Percentiles rank a stretch among this genome's conserved stretches.
Conservation (phyloP, 1,139 yeast genomes). For the Saccharomyces pastorianus region DNA sequence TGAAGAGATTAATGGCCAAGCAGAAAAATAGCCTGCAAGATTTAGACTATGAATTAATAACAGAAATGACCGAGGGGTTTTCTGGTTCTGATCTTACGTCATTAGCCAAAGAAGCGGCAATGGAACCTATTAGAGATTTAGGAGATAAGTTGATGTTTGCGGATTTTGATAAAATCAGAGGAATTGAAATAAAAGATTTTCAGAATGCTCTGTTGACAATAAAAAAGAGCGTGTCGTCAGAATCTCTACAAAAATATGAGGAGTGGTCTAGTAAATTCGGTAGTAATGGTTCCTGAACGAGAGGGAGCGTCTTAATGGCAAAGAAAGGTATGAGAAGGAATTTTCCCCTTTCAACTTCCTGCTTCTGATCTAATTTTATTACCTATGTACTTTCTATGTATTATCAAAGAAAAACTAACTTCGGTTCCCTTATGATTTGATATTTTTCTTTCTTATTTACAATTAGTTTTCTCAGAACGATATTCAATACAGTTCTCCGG, state of each 20-base stretch:
- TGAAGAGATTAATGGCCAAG: slow-evolving; percentile 38
- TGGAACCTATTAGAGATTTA: slow-evolving; percentile 58
- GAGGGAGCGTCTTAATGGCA: not conserved
- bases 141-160: slow-evolving; percentile 51
- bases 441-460: not conserved
- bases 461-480: not conserved
- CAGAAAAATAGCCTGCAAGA: slow-evolving; percentile 37
- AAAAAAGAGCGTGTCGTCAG: slow-evolving; percentile 50
- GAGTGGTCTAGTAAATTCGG: slow-evolving; percentile 41
- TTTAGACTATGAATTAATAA: slow-evolving; percentile 41
- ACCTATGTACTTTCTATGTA: not conserved
- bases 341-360: too few species aligned
- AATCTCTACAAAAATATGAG: slow-evolving; percentile 45
- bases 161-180: slow-evolving; percentile 46
- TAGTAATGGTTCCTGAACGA: slow-evolving; percentile 31
- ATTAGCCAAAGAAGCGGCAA: slow-evolving; percentile 63
- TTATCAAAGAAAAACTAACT: not conserved
- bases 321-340: not conserved
- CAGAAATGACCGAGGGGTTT: slow-evolving; percentile 46
- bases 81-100: slow-evolving; percentile 61
- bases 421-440: not conserved
- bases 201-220: slow-evolving; percentile 44
- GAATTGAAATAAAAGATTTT: slow-evolving; percentile 46
- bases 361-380: not conserved
- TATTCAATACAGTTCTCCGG: not conserved